Conservation (phyloP, 2,329 filamentous ascomycete genomes). For the Rhexocercosporidium sp. region DNA sequence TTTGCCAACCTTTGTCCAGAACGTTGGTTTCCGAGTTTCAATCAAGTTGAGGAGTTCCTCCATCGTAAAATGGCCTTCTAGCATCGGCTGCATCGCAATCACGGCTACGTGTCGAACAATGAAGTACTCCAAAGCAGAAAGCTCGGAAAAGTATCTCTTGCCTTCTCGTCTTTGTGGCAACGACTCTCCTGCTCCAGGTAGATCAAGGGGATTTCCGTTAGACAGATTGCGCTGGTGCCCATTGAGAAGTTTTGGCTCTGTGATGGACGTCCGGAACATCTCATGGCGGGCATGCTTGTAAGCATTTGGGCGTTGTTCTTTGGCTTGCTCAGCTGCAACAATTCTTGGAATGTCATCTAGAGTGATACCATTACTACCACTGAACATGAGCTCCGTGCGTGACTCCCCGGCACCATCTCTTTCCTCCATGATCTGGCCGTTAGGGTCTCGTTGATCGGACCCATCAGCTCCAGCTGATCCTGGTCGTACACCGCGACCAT, state of each 20-base stretch:
- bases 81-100: conserved; percentile 88
- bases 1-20: conserved; percentile 98
- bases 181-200: conserved; percentile 52
- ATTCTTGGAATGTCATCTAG: conserved; percentile 96
- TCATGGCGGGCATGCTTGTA: conserved; percentile 78
- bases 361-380: conserved; percentile 88
- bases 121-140: conserved; percentile 95
- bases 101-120: conserved; percentile 96
- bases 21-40: conserved; percentile 89
- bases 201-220: conserved; percentile 57
- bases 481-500: conserved; percentile 69
- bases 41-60: conserved; percentile 93
- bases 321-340: conserved; percentile 92
- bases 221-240: conserved; percentile 73
- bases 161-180: conserved; percentile 52
- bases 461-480: conserved; percentile 72
- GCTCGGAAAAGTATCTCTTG: conserved; percentile 93
- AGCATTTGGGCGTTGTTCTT: conserved; percentile 83
- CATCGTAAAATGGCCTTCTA: conserved; percentile 89
- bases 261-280: conserved; percentile 60
- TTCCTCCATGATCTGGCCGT: conserved; percentile 83
- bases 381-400: conserved; percentile 82
- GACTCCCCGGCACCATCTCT: conserved; percentile 70
- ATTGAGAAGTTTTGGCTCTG: conserved; percentile 68
- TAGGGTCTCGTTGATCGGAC: conserved; percentile 56